Base-by-base conservation (phyloP, 1,284 basidiomycete genomes). In the Sanghuangporus baumii region DNA sequence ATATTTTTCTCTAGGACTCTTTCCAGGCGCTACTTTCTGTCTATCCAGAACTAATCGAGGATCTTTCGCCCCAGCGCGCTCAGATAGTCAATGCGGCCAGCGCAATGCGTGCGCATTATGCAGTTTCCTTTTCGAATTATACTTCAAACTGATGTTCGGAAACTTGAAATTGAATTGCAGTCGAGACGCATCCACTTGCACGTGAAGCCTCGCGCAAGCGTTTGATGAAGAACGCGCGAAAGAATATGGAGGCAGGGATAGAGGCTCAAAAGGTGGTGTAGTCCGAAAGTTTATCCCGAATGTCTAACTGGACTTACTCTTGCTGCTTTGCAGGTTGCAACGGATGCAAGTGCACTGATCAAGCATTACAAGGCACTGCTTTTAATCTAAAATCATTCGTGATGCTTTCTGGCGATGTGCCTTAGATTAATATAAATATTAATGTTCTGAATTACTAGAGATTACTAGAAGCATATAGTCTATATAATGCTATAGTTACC, bases 361-460 rank as follows among this genome's bases (percentile, higher is more conserved):
- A 80, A 75, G 55, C 73, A 78, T 59, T 81, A 79, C 66, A 80
- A 80, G 63, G 72, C 77, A 47, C 62, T 80, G 23, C 67, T 80
- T 54, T 68, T 72, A 55, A 66, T 71, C 73, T 62, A 52, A 31
- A 31, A 3, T 31, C 26, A 31, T 7, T 7, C 41, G 41, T 14
- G 41, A 43, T 43, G 14, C 2, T n/a, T n/a, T 48, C 57, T 41
- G 37, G 46, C 18, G 38, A 20, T 41, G 26, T 31, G 26, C 26
- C 26, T 31, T 31, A 31, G 26, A 31, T 31, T 31, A 31, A 31
- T 3, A 31, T 31, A 2, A 31, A 31, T 3, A 31, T 31, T 31
- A 31, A 31, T 31, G 5, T 31, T 31, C 26, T 31, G 26, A 31
- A 31, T 5, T 31, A 31, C 26, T 31, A 31, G 26, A 23, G 23